These are phyloP conservation scores for Magnusiomyces suaveolens DNA, from an alignment of 1,139 yeast species.

Conservation along the genomic window DNA sequence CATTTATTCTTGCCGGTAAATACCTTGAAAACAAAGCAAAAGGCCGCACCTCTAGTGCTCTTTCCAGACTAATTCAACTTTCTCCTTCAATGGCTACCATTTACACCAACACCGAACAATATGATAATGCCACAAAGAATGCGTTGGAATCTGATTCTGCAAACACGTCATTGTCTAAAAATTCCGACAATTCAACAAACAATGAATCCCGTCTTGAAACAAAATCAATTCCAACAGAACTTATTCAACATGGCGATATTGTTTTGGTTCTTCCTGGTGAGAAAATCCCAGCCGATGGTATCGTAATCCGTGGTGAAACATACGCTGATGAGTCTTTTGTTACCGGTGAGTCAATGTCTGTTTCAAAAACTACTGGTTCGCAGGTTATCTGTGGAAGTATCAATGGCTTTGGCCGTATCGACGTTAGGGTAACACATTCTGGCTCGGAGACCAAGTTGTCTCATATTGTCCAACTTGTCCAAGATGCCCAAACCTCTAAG, in stretches of 20 bases:
- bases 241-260: conserved; percentile 67
- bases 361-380: conserved; percentile 52
- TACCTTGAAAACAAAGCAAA: conserved; percentile 87
- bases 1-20: conserved; percentile 81
- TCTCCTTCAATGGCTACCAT: conserved; percentile 72
- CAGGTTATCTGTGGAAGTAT: conserved; percentile 81
- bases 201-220: conserved; percentile 20
- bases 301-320: conserved; percentile 62
- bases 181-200: conserved; percentile 7
- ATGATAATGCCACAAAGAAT: background rate
- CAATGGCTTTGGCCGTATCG: conserved; percentile 68
- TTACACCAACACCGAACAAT: conserved; percentile 23
- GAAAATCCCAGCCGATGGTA: conserved; percentile 87
- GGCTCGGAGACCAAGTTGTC: conserved; percentile 83
- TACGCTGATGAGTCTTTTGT: conserved; percentile 80
- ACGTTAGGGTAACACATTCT: conserved; percentile 55
- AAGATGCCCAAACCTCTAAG: conserved; percentile 76
- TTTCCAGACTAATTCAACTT: conserved; percentile 67
- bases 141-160: background rate
- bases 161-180: background rate
- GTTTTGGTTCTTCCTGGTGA: conserved; percentile 78
- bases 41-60: conserved; percentile 85
- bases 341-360: conserved; percentile 83
- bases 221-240: conserved; percentile 51
- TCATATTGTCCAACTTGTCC: conserved; percentile 76